phyloP scores from a whole-genome alignment of 371 early-diverging fungal genomes.

The Apophysomyces variabilis region DNA sequence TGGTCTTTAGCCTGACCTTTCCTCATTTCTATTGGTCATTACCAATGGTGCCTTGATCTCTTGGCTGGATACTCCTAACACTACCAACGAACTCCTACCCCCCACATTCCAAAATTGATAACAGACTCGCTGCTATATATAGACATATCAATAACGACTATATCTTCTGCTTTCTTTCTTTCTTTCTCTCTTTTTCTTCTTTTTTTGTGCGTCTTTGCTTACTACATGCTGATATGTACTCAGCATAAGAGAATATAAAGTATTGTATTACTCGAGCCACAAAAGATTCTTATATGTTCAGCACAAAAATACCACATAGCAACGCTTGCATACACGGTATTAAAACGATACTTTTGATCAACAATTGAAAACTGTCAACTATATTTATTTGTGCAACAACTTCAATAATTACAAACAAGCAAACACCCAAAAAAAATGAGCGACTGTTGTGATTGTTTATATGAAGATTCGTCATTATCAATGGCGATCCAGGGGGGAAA shows the following conservation, averaged over 20 bases:
- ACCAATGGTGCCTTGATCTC: constrained; percentile 3
- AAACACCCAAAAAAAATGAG: constrained; percentile 7
- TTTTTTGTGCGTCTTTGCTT: background rate
- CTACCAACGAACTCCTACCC: background rate
- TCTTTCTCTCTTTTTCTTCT: constrained; percentile 10
- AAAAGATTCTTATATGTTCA: constrained; percentile 1
- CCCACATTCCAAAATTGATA: constrained; percentile 10
- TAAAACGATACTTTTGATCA: constrained; percentile 8
- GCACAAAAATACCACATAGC: background rate
- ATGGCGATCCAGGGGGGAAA: constrained; percentile 14
- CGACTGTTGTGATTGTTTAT: constrained; percentile 10
- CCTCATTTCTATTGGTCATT: constrained; percentile 1
- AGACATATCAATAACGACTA: constrained; percentile 4
- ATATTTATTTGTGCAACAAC: constrained; percentile 8
- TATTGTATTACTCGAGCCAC: background rate
- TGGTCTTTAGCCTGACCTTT: background rate
- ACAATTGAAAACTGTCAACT: constrained; percentile 9
- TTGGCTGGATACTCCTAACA: background rate
- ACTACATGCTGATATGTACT: constrained; percentile 8
- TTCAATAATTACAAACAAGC: background rate
- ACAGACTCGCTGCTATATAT: constrained; percentile 1
- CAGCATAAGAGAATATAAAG: background rate
- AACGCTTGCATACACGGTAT: constrained; percentile 9
- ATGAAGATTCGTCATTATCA: constrained; percentile 12
- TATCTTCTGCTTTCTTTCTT: constrained; percentile 4